Evolutionary conservation across 176 grass and related monocot species (phyloP).

Genomic region (Oryza rufipogon): DNA sequence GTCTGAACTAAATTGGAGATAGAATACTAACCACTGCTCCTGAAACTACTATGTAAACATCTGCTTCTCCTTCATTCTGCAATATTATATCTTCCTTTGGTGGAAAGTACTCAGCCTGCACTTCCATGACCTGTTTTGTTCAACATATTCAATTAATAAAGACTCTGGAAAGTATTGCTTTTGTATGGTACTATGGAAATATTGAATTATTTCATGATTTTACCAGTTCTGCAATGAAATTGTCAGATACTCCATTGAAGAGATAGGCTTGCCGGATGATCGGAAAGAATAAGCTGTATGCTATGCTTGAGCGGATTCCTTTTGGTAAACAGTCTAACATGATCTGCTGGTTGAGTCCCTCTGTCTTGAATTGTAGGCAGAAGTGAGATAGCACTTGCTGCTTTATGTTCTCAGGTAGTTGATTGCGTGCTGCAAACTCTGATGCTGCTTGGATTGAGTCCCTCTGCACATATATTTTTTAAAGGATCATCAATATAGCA

Average conservation of each 20-base stretch:
- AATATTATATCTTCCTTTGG: slow-evolving; percentile 82
- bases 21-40: slow-evolving; percentile 78
- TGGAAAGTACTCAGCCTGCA: slow-evolving; percentile 85
- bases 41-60: slow-evolving; percentile 82
- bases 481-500: neutral
- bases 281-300: slow-evolving; percentile 79
- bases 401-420: slow-evolving; percentile 70
- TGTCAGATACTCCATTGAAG: slow-evolving; percentile 81
- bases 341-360: slow-evolving; percentile 75
- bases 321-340: slow-evolving; percentile 82
- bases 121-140: slow-evolving; percentile 78
- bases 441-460: slow-evolving; percentile 82
- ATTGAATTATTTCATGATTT: slow-evolving; percentile 10
- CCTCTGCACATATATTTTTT: slow-evolving; percentile 59
- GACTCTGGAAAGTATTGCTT: neutral
- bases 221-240: slow-evolving; percentile 91
- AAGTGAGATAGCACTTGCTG: slow-evolving; percentile 91
- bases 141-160: slow-evolving; percentile 35
- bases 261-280: slow-evolving; percentile 70
- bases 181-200: slow-evolving; percentile 18
- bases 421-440: slow-evolving; percentile 80
- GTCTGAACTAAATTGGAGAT: slow-evolving; percentile 26
- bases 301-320: slow-evolving; percentile 86
- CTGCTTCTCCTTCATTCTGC: slow-evolving; percentile 72
- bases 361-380: slow-evolving; percentile 92